Evolutionary conservation across 805 yeast species (phyloP).

Genomic region (Kluyveromyces starmeri): DNA sequence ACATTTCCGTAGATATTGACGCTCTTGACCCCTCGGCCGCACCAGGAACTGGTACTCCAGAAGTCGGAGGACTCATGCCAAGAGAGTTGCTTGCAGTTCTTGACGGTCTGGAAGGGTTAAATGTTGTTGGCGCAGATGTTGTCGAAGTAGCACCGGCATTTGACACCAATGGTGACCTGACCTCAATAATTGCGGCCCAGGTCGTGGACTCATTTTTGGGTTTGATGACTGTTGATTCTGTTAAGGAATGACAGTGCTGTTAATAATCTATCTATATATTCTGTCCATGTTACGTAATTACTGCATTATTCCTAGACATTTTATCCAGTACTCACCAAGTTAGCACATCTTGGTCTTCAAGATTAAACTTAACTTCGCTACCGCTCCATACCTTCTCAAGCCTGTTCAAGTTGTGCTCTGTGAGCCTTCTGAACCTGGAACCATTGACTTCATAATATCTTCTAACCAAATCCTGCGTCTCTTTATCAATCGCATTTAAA

Average conservation of each 20-base stretch:
- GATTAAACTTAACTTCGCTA: conserved; percentile 21
- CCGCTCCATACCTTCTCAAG: conserved; percentile 30
- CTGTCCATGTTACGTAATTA: no score
- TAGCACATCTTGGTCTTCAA: conserved; percentile 28
- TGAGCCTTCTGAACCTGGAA: conserved; percentile 24
- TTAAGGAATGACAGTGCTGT: neutral
- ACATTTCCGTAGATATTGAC: conserved; percentile 43
- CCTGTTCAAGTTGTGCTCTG: conserved; percentile 27
- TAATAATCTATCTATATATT: no score
- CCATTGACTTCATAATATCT: conserved; percentile 27
- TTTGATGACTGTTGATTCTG: conserved; percentile 31
- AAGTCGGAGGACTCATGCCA: conserved; percentile 56
- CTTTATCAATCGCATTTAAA: conserved; percentile 29
- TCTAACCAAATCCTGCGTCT: conserved; percentile 24
- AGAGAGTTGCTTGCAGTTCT: conserved; percentile 48
- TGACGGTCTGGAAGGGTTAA: conserved; percentile 48
- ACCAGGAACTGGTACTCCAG: conserved; percentile 66
- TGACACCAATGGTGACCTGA: conserved; percentile 48
- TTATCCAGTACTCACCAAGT: conserved; percentile 19
- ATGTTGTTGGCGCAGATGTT: conserved; percentile 58
- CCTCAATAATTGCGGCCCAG: conserved; percentile 53
- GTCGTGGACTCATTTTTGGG: conserved; percentile 43
- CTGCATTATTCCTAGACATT: no score
- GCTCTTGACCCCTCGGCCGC: conserved; percentile 56
- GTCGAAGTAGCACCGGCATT: conserved; percentile 63